phyloP scores from a whole-genome alignment of 352 stramenopile genomes.

The Globisporangium acanthophoron region DNA sequence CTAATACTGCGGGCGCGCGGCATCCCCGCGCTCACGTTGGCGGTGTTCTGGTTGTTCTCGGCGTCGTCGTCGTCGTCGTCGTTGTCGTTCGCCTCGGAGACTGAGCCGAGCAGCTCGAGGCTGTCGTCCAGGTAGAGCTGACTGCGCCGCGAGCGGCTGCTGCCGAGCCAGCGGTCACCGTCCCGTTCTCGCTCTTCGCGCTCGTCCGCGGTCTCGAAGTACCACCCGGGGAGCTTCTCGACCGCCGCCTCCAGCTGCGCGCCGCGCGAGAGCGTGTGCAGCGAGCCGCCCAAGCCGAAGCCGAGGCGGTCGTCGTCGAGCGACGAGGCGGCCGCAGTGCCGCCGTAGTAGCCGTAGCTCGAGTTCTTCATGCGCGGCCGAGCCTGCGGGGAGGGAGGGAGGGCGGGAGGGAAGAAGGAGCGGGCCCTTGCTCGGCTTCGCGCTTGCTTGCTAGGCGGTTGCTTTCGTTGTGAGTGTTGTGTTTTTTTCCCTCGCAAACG shows the following conservation, averaged over 20 bases:
- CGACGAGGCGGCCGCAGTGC: slow-evolving; percentile 13
- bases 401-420: not conserved
- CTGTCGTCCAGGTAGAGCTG: slow-evolving; percentile 13
- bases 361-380: slow-evolving; percentile 13
- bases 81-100: slow-evolving; percentile 6
- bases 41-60: slow-evolving; percentile 8
- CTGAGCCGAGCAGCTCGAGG: slow-evolving; percentile 15
- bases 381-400: not conserved
- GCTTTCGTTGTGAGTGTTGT: slow-evolving; percentile 7
- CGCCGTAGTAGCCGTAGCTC: slow-evolving; percentile 13
- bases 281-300: not conserved
- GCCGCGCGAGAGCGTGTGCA: slow-evolving; percentile 32
- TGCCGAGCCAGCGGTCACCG: slow-evolving; percentile 12
- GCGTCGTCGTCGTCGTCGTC: slow-evolving; percentile 1
- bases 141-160: slow-evolving; percentile 12
- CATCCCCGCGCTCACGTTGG: not conserved
- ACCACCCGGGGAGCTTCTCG: slow-evolving; percentile 60
- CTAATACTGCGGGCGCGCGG: slow-evolving; percentile 11
- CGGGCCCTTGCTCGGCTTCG: not conserved
- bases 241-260: slow-evolving; percentile 63
- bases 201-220: slow-evolving; percentile 39
- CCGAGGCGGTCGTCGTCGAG: slow-evolving; percentile 8
- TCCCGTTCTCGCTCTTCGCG: slow-evolving; percentile 1
- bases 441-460: slow-evolving; percentile 6
- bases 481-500: not conserved